A percentile compares a stretch with the other conserved stretches of the same genome.
phyloP scores from a whole-genome alignment of 331 rosid genomes.

The Saraca asoca region DNA sequence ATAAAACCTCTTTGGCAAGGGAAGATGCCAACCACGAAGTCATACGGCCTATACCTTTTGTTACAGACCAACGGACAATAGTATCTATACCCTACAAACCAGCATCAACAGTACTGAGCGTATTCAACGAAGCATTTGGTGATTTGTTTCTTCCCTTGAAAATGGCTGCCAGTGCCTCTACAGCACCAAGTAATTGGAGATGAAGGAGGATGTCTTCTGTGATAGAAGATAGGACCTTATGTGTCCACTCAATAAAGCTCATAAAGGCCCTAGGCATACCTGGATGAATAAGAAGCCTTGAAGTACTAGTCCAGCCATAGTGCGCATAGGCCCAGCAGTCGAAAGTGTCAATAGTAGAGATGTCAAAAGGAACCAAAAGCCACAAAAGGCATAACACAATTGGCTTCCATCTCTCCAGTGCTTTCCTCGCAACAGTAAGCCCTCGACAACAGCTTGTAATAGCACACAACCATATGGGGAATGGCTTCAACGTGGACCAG shows the following conservation, averaged over 20 bases:
- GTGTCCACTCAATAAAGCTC: slow-evolving; percentile 88
- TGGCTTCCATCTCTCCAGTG: slow-evolving; percentile 88
- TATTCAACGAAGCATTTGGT: slow-evolving; percentile 53
- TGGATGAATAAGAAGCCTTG: slow-evolving; percentile 86
- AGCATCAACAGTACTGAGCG: slow-evolving; percentile 42
- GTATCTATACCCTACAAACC: slow-evolving; percentile 83
- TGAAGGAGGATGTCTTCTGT: slow-evolving; percentile 60
- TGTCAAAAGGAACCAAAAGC: too few relatives aligned
- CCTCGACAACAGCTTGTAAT: too few relatives aligned
- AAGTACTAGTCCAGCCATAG: slow-evolving; percentile 87
- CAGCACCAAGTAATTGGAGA: too few relatives aligned
- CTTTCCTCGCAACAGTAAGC: too few relatives aligned
- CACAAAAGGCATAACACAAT: too few relatives aligned
- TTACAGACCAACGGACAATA: slow-evolving; percentile 98
- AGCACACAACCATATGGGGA: too few relatives aligned
- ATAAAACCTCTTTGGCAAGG: slow-evolving; percentile 84
- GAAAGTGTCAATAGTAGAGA: too few relatives aligned
- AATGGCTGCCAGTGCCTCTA: too few relatives aligned
- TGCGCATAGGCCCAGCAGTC: too few relatives aligned
- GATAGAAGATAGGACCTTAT: slow-evolving; percentile 66
- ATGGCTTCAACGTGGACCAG: too few relatives aligned
- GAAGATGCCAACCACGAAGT: slow-evolving; percentile 83
- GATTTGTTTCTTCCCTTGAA: too few relatives aligned
- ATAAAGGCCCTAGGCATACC: slow-evolving; percentile 87
- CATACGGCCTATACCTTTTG: slow-evolving; percentile 91